These are phyloP conservation scores for Penicillium sp. DNA, from an alignment of 2,329 filamentous ascomycete species.

Conservation along the genomic window DNA sequence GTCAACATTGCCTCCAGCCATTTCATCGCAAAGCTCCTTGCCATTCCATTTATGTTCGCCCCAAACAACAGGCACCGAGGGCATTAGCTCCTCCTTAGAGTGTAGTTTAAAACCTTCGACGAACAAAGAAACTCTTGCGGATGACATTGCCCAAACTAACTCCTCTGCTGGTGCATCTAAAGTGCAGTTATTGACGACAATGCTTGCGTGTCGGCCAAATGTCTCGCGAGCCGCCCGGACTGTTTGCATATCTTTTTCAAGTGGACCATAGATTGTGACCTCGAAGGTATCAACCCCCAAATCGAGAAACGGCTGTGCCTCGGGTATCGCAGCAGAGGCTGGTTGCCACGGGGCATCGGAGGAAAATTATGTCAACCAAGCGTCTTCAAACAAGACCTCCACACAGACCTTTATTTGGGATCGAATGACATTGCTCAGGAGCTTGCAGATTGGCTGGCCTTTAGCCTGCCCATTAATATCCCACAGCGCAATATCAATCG, in stretches of 20 bases:
- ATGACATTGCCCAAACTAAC: background rate
- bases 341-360: background rate
- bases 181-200: background rate
- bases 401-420: background rate
- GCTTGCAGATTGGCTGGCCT: background rate
- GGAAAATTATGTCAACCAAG: background rate
- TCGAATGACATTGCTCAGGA: background rate
- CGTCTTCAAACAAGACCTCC: fast-evolving
- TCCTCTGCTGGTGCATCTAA: background rate
- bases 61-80: background rate
- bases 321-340: background rate
- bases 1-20: background rate
- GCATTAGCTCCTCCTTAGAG: background rate
- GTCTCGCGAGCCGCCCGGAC: too few relatives aligned
- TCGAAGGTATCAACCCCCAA: background rate
- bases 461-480: background rate
- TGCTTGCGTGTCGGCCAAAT: background rate
- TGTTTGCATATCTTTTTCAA: background rate
- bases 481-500: background rate
- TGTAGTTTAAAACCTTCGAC: background rate
- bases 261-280: fast-evolving
- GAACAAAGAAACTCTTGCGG: background rate
- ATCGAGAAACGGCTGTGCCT: background rate
- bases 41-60: background rate
- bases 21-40: background rate